Evolutionary conservation across 2,329 filamentous ascomycete genomes (phyloP).

Genomic region (Geosmithia flava): DNA sequence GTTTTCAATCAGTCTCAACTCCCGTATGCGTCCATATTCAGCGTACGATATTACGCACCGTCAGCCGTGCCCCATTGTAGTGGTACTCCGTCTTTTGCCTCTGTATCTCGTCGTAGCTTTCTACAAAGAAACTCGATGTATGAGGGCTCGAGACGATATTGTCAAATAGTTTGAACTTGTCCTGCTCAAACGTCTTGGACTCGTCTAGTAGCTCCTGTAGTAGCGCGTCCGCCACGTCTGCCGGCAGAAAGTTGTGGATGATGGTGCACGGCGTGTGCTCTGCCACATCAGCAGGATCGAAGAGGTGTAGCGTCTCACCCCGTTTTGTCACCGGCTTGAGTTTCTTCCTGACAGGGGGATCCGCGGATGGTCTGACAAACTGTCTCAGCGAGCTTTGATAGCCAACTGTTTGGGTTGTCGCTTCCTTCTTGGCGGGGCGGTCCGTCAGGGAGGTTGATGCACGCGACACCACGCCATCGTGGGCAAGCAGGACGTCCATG

Average conservation of each 20-base stretch:
- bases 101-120: conserved; percentile 55
- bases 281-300: conserved; percentile 68
- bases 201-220: conserved; percentile 66
- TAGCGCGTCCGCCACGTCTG: conserved; percentile 58
- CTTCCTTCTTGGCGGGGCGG: conserved; percentile 6
- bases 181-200: conserved; percentile 54
- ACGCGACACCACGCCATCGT: conserved; percentile 62
- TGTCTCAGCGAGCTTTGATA: conserved; percentile 52
- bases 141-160: conserved; percentile 77
- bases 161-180: conserved; percentile 79
- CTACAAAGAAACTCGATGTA: conserved; percentile 73
- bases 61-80: conserved; percentile 70
- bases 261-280: conserved; percentile 82
- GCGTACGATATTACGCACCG: conserved; percentile 28
- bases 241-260: conserved; percentile 77
- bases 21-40: neutral
- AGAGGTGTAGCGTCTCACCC: conserved; percentile 75
- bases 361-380: conserved; percentile 21
- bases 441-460: conserved; percentile 43
- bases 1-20: neutral
- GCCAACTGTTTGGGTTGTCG: conserved; percentile 21
- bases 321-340: conserved; percentile 52
- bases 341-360: conserved; percentile 27
- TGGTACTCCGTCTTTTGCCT: conserved; percentile 68
- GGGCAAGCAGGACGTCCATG: conserved; percentile 66